Base-by-base conservation (phyloP, 2,329 filamentous ascomycete genomes). In the Periconia sp. region DNA sequence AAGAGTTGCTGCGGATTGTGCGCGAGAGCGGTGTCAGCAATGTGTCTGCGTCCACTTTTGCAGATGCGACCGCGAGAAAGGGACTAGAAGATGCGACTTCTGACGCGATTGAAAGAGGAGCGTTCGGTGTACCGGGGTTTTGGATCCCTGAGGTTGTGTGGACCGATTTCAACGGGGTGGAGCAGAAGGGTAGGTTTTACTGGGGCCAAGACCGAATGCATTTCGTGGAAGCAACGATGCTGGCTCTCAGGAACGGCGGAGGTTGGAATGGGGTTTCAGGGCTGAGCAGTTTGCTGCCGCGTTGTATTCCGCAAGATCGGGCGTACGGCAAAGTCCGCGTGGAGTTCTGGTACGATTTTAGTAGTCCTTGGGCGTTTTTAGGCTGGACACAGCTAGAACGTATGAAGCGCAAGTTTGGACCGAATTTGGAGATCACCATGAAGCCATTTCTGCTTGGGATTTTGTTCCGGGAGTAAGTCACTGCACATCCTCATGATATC, bases 191-290 rank as follows among this genome's bases (percentile, higher is more conserved):
- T 0, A 52, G 70, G 9, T 70, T 69, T 45, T 72, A 63, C 23
- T 73, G 69, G 70, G 70, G 70, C 1, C 70, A 73, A 48, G 70
- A 72, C 56, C 62, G 67, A 0, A 72, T 73, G 68, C 68, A 72
- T 46, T 71, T 73, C 41, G 70, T 72, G 2, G 70, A 73, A 44
- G 70, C 67, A 1, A 56, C 62, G 3, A 46, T 72, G 6, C 35
- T 60, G 13, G 59, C 61, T 1, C 35, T 64, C 1, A 49, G 50
- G 19, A 53, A 42, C 17, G 43, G 41, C 8, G 47, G 50, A 2
- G 15, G 46, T 3, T 65, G 63, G 65, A 48, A 49, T 7, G 9
- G 19, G 0, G 60, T 69, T 0, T 11, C 45, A 0, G 46, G 46
- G 18, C 50, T 72, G 17, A 60, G 56, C 9, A 59, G 48, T 18